A percentile compares a stretch with the other conserved stretches of the same genome.
Conservation (phyloP, 2,329 filamentous ascomycete species). For the Penicillium brevicompactum region DNA sequence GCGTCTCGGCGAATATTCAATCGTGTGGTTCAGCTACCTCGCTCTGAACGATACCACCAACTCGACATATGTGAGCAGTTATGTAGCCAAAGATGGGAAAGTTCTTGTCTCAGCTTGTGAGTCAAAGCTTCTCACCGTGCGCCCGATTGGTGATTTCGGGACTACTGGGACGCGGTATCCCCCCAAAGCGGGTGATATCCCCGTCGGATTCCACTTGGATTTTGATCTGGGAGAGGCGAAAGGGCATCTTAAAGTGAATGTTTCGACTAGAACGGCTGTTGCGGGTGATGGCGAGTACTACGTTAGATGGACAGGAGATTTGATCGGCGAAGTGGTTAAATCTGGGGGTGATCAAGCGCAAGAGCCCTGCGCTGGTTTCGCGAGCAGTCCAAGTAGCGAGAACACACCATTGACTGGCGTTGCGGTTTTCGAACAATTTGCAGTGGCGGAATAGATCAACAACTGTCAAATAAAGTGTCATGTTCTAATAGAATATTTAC, state of each 20-base stretch:
- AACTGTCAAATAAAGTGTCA: background rate
- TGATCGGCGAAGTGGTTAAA: slow-evolving; percentile 13
- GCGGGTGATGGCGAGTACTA: slow-evolving; percentile 21
- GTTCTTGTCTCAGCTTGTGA: slow-evolving; percentile 31
- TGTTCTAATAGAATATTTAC: background rate
- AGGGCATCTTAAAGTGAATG: slow-evolving; percentile 12
- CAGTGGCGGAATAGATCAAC: slow-evolving; percentile 9
- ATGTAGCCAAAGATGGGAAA: slow-evolving; percentile 33
- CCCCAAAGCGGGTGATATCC: slow-evolving; percentile 18
- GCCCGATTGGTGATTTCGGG: slow-evolving; percentile 6
- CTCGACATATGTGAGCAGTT: slow-evolving; percentile 32
- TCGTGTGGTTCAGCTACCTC: slow-evolving; percentile 49
- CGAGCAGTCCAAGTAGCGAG: too few relatives aligned
- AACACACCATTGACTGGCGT: slow-evolving; percentile 13
- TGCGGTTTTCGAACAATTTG: slow-evolving; percentile 30
- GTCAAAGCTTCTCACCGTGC: slow-evolving; percentile 12
- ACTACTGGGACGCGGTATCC: slow-evolving; percentile 20
- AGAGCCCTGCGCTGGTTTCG: background rate
- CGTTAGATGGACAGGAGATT: slow-evolving; percentile 25
- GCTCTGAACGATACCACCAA: slow-evolving; percentile 19
- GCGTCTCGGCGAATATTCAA: slow-evolving; percentile 43
- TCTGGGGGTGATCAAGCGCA: background rate
- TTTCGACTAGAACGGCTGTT: slow-evolving; percentile 9
- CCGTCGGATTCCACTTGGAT: slow-evolving; percentile 17
- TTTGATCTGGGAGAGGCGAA: slow-evolving; percentile 15